These are phyloP conservation scores for Metschnikowia arizonensis DNA, from an alignment of 805 yeast genomes.

Conservation along the genomic window DNA sequence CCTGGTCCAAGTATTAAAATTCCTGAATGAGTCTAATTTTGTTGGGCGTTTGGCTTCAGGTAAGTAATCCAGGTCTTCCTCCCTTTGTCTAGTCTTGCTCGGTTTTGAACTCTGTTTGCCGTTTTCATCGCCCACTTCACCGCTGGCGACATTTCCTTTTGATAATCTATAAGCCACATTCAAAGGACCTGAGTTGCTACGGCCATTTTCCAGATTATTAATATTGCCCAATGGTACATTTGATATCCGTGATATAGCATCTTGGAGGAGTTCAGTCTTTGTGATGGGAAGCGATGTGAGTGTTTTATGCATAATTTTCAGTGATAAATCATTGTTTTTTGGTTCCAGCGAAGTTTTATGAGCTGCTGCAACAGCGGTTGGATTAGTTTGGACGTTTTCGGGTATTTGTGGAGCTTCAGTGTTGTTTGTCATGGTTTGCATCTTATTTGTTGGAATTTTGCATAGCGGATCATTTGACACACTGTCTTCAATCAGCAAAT, in stretches of 20 bases:
- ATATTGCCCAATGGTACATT: neutral
- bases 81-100: neutral
- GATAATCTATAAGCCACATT: neutral
- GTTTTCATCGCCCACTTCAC: neutral
- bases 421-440: neutral
- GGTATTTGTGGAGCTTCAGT: neutral
- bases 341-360: neutral
- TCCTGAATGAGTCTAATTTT: constrained; percentile 5
- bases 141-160: neutral
- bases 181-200: neutral
- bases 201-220: neutral
- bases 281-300: neutral
- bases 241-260: neutral
- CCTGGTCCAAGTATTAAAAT: constrained; percentile 14
- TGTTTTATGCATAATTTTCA: neutral
- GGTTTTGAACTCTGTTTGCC: too few relatives aligned
- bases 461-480: neutral
- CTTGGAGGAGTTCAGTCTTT: neutral
- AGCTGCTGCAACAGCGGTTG: neutral
- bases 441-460: neutral
- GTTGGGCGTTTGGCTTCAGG: neutral
- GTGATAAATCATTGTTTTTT: neutral
- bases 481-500: neutral
- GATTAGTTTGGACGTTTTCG: neutral
- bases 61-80: neutral